A percentile compares a stretch with the other conserved stretches of the same genome.
Conservation (phyloP, 177 flowering plant genomes). For the Vitis hybrid region DNA sequence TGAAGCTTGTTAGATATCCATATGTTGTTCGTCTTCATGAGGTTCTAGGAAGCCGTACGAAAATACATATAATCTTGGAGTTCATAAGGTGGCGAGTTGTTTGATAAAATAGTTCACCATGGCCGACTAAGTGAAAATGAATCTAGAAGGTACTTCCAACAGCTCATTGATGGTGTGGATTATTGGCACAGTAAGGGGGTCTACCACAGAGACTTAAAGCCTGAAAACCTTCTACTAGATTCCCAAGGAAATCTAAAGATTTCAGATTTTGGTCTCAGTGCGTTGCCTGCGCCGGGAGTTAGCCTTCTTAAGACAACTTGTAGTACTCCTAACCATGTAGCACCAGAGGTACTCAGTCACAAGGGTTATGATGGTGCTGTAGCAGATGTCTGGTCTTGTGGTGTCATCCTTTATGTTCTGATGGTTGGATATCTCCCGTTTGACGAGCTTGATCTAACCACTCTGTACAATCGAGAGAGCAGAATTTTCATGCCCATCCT, state of each 20-base stretch:
- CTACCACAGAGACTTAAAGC: slow-evolving; percentile 97
- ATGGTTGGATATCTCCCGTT: slow-evolving; percentile 98
- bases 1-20: slow-evolving; percentile 98
- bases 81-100: slow-evolving; percentile 98
- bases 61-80: slow-evolving; percentile 95
- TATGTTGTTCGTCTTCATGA: slow-evolving; percentile 90
- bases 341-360: slow-evolving; percentile 98
- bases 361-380: slow-evolving; percentile 94
- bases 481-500: slow-evolving; percentile 83
- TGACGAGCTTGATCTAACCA: slow-evolving; percentile 91
- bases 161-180: slow-evolving; percentile 97
- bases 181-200: slow-evolving; percentile 98
- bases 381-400: slow-evolving; percentile 98
- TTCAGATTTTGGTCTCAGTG: slow-evolving; percentile 99
- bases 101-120: slow-evolving; percentile 91
- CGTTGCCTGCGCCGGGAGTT: slow-evolving; percentile 75
- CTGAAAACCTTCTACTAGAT: slow-evolving; percentile 95
- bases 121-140: slow-evolving; percentile 93
- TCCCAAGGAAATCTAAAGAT: slow-evolving; percentile 89
- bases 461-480: slow-evolving; percentile 80
- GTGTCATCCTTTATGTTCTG: slow-evolving; percentile 94
- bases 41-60: slow-evolving; percentile 96
- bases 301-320: slow-evolving; percentile 90
- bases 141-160: slow-evolving; percentile 85
- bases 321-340: slow-evolving; percentile 98